These are phyloP conservation scores for Phellopilus nigrolimitatus DNA, from an alignment of 1,284 basidiomycete species.

Conservation along the genomic window DNA sequence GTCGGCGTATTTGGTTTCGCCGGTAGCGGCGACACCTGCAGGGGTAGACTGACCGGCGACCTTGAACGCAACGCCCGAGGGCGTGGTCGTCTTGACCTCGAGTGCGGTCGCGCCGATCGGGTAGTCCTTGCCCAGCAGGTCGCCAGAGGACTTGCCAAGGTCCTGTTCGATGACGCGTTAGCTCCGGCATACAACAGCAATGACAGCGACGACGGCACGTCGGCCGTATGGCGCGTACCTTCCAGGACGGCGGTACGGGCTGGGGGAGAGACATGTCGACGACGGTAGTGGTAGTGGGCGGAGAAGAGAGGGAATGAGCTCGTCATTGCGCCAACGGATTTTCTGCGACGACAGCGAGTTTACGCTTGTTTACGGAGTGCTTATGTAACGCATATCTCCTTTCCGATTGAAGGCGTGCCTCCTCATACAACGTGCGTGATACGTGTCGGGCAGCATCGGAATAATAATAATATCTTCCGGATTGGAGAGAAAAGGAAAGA, in stretches of 20 bases:
- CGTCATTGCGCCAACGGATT: conserved; percentile 12
- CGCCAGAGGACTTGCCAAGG: conserved; percentile 95
- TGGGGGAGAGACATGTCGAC: conserved; percentile 75
- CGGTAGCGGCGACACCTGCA: conserved; percentile 76
- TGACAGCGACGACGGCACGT: conserved; percentile 12
- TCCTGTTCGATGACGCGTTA: conserved; percentile 47
- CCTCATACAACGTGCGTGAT: too few species aligned
- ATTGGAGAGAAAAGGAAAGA: too few species aligned
- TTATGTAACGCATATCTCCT: too few species aligned
- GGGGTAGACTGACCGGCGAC: conserved; percentile 77
- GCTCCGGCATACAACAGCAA: neutral
- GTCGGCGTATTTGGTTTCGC: conserved; percentile 90
- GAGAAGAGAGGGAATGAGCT: conserved; percentile 3
- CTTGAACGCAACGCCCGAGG: conserved; percentile 86
- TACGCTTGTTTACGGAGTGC: neutral
- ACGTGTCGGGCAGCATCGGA: too few species aligned
- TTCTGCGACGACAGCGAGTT: conserved; percentile 4
- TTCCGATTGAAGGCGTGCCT: too few species aligned
- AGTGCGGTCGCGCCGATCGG: conserved; percentile 75
- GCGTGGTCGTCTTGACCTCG: conserved; percentile 95
- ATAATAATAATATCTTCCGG: too few species aligned
- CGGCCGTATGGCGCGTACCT: conserved; percentile 46
- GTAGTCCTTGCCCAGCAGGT: conserved; percentile 94
- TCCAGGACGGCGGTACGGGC: conserved; percentile 91
- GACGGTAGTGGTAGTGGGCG: conserved; percentile 12